A percentile compares a stretch with the other conserved stretches of the same genome.
These are phyloP conservation scores for Aspergillus cavernicola DNA, from an alignment of 495 filamentous ascomycete species.

Conservation along the genomic window DNA sequence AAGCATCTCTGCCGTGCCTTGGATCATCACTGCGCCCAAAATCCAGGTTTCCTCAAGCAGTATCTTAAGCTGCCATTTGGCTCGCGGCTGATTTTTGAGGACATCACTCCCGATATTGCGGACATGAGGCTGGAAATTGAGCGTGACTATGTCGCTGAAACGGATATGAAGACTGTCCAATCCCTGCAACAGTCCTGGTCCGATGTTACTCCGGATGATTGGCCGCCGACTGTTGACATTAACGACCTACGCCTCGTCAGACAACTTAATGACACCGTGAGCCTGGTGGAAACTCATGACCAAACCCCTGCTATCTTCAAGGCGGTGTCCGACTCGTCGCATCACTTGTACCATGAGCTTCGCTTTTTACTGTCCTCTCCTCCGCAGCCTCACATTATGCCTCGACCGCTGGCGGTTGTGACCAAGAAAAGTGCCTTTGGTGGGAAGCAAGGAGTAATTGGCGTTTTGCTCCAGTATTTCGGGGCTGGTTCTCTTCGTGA, in stretches of 20 bases:
- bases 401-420: conserved; percentile 4
- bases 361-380: conserved; percentile 2
- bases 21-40: conserved; percentile 1
- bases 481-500: conserved; percentile 3
- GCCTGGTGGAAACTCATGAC: not conserved
- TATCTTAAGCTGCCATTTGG: conserved; percentile 5
- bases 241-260: not conserved
- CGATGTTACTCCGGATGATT: not conserved
- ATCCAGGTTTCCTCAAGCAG: conserved; percentile 1
- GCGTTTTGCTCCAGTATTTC: conserved; percentile 1
- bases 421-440: conserved; percentile 5
- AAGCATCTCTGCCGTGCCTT: conserved; percentile 6
- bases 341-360: conserved; percentile 9
- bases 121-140: conserved; percentile 2
- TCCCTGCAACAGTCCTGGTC: conserved; percentile 4
- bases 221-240: conserved; percentile 3
- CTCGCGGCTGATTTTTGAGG: conserved; percentile 5
- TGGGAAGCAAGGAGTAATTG: not conserved
- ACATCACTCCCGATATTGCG: not conserved
- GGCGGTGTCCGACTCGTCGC: not conserved
- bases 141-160: not conserved
- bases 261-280: conserved; percentile 7
- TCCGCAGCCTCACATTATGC: conserved; percentile 2
- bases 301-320: conserved; percentile 2
- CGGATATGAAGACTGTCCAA: not conserved